These are phyloP conservation scores for Coprinopsis strossmayeri DNA, from an alignment of 768 basidiomycete species.

Conservation along the genomic window DNA sequence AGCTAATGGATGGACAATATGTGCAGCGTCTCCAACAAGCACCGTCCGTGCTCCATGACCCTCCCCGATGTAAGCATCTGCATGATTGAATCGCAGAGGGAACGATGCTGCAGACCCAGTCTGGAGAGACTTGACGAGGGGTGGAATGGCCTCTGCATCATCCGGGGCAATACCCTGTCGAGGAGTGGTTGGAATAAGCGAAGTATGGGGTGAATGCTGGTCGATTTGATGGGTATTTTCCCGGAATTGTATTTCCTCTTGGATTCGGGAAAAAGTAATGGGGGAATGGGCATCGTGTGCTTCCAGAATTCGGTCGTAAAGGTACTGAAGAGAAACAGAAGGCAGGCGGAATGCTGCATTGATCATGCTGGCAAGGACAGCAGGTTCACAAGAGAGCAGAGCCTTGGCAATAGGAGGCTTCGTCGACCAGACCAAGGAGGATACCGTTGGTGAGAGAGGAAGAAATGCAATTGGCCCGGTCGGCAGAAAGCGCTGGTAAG, in stretches of 20 bases:
- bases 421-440: conserved; percentile 95
- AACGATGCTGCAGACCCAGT: conserved; percentile 78
- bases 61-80: conserved; percentile 80
- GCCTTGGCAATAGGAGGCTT: conserved; percentile 68
- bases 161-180: conserved; percentile 51
- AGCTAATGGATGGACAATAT: conserved; percentile 90
- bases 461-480: conserved; percentile 96
- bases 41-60: conserved; percentile 64
- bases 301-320: conserved; percentile 57
- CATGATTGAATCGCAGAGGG: conserved; percentile 82
- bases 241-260: conserved; percentile 63
- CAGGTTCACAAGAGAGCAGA: conserved; percentile 58
- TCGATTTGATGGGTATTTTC: conserved; percentile 67
- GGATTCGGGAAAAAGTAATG: conserved; percentile 43
- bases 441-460: conserved; percentile 69
- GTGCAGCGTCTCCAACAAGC: conserved; percentile 93
- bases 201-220: conserved; percentile 56
- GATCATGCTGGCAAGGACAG: conserved; percentile 65
- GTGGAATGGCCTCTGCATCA: conserved; percentile 64
- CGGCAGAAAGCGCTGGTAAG: conserved; percentile 91
- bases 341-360: conserved; percentile 90
- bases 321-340: conserved; percentile 60
- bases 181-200: conserved; percentile 23
- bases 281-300: conserved; percentile 36
- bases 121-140: conserved; percentile 67